These are phyloP conservation scores for Lizonia empirigonia DNA, from an alignment of 2,329 filamentous ascomycete species.

Conservation along the genomic window DNA sequence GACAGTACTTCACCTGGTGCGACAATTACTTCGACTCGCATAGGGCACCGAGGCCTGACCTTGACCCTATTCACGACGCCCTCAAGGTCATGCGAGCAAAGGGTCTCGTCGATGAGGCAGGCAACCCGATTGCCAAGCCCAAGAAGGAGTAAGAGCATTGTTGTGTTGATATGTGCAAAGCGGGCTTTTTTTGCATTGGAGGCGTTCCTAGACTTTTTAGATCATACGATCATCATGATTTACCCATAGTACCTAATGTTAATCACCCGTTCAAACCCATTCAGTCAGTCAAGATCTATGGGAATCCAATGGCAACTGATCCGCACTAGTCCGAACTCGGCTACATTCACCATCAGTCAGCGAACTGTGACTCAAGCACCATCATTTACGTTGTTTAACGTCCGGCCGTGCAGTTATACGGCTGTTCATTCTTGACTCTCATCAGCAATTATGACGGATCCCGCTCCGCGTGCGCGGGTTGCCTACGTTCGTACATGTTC, in stretches of 20 bases:
- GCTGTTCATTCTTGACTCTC: background rate
- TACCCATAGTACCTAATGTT: constrained; percentile 9
- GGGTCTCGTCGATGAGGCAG: constrained; percentile 54
- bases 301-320: background rate
- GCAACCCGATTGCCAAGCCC: constrained; percentile 43
- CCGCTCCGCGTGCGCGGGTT: background rate
- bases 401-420: too few species aligned
- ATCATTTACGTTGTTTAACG: background rate
- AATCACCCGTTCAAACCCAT: background rate
- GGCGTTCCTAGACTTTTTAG: constrained; percentile 12
- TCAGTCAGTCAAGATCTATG: background rate
- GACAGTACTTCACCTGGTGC: constrained; percentile 58
- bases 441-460: background rate
- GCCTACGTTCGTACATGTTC: background rate
- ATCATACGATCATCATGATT: constrained; percentile 8
- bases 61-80: constrained; percentile 55
- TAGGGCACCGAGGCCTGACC: constrained; percentile 50
- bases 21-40: constrained; percentile 55
- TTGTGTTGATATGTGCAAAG: background rate
- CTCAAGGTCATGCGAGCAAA: constrained; percentile 54
- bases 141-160: constrained; percentile 15
- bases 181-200: constrained; percentile 9
- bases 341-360: background rate
- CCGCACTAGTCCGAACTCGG: background rate
- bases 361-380: background rate